A percentile compares a stretch with the other conserved stretches of the same genome.
Conservation (phyloP, 192 early-diverging fungal genomes). For the Backusella westeae region DNA sequence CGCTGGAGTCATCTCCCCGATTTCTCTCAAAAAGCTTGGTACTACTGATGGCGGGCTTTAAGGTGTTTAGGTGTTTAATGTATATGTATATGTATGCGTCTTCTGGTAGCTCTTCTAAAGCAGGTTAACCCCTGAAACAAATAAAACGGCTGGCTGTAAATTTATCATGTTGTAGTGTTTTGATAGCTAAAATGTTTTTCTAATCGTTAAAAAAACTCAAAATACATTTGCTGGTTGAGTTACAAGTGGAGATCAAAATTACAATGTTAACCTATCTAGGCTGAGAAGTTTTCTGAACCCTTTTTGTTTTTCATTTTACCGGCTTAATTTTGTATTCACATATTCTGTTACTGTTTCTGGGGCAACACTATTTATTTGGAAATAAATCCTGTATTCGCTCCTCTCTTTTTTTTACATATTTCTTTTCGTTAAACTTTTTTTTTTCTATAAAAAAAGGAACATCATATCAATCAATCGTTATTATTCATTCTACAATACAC, state of each 20-base stretch:
- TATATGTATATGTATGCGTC: background rate
- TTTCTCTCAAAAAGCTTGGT: constrained; percentile 6
- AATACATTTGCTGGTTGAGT: background rate
- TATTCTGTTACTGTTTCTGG: constrained; percentile 9
- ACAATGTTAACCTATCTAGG: background rate
- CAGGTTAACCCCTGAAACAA: background rate
- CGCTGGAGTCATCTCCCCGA: background rate
- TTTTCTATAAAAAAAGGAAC: background rate
- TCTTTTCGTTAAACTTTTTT: background rate
- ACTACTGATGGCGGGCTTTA: background rate
- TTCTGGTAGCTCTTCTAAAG: background rate
- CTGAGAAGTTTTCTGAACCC: background rate
- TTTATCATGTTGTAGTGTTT: background rate
- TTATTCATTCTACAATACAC: background rate
- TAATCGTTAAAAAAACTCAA: no score
- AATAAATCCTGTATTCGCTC: background rate
- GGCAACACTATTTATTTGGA: background rate
- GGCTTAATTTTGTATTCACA: constrained; percentile 1
- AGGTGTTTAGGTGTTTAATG: background rate
- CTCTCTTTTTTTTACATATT: background rate
- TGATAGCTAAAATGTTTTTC: background rate
- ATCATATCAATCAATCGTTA: background rate
- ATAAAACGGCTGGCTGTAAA: background rate
- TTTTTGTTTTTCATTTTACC: constrained; percentile 2
- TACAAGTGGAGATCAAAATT: constrained; percentile 5